Conservation (phyloP, 441 rosid genomes). For the Brassica balearica region DNA sequence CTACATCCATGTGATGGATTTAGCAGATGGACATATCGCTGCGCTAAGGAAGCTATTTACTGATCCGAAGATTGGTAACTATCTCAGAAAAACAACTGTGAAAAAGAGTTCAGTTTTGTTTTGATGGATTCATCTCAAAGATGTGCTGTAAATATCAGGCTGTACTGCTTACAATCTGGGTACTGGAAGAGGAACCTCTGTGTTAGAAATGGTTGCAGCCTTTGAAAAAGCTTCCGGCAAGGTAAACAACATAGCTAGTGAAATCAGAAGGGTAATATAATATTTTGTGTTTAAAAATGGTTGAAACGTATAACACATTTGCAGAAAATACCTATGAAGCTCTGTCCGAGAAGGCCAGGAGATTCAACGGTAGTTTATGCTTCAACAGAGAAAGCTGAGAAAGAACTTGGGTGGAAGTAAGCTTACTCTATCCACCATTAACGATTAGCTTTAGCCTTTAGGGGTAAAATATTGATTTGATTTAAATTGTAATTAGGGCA, state of each 20-base stretch:
- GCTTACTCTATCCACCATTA: slow-evolving; percentile 17
- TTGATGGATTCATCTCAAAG: slow-evolving; percentile 1
- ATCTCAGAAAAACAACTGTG: neutral
- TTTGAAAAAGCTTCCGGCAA: slow-evolving; percentile 84
- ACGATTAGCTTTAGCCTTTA: neutral
- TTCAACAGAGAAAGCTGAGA: slow-evolving; percentile 75
- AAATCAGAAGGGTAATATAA: neutral
- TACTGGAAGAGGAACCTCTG: slow-evolving; percentile 65
- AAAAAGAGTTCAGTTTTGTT: neutral
- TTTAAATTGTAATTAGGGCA: slow-evolving; percentile 49
- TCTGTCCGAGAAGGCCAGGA: slow-evolving; percentile 85
- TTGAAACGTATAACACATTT: slow-evolving; percentile 27
- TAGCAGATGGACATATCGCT: slow-evolving; percentile 83
- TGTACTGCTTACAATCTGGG: slow-evolving; percentile 71
- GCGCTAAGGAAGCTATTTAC: slow-evolving; percentile 66
- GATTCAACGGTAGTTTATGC: slow-evolving; percentile 93
- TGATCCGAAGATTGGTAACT: slow-evolving; percentile 58
- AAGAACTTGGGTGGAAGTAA: slow-evolving; percentile 89
- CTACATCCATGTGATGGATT: slow-evolving; percentile 78
- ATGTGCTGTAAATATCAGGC: slow-evolving; percentile 41
- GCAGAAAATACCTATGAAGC: slow-evolving; percentile 84
- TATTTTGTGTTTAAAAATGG: neutral
- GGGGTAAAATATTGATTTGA: slow-evolving; percentile 9
- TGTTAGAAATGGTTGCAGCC: slow-evolving; percentile 75
- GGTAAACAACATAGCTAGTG: slow-evolving; percentile 48